Evolutionary conservation across 768 basidiomycete species (phyloP).

Genomic region (Lactarius hengduanensis): DNA sequence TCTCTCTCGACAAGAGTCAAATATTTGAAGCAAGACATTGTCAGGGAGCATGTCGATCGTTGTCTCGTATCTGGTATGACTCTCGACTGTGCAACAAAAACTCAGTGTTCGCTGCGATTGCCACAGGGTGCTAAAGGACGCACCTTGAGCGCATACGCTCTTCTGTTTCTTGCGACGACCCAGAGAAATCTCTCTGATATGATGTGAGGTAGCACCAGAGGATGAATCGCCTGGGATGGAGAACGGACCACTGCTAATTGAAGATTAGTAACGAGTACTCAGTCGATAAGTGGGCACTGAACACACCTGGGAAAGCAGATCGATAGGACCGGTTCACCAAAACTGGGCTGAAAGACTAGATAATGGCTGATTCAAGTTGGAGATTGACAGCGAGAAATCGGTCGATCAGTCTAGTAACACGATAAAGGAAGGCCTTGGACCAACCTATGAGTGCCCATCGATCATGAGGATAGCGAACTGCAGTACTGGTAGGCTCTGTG

Average conservation of each 20-base stretch:
- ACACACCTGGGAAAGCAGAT: too few species aligned
- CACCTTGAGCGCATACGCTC: not conserved
- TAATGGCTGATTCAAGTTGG: too few species aligned
- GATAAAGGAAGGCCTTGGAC: not conserved
- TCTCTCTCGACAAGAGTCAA: slow-evolving; percentile 54
- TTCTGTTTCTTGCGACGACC: not conserved
- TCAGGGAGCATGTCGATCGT: too few species aligned
- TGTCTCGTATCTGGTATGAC: too few species aligned
- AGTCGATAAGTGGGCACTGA: not conserved
- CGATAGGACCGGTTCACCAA: not conserved
- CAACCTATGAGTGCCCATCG: not conserved
- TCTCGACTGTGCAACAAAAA: too few species aligned
- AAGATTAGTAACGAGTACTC: not conserved
- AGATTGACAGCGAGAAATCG: not conserved
- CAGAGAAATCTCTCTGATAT: not conserved
- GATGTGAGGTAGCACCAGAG: not conserved
- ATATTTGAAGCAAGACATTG: too few species aligned
- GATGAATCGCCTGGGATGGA: not conserved
- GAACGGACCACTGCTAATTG: not conserved
- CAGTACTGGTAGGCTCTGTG: not conserved
- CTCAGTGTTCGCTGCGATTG: not conserved
- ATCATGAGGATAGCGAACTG: not conserved
- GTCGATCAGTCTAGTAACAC: not conserved
- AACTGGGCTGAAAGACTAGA: not conserved
- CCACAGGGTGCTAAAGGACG: not conserved